phyloP scores from a whole-genome alignment of 768 basidiomycete genomes.

The Psilocybe tampanensis region DNA sequence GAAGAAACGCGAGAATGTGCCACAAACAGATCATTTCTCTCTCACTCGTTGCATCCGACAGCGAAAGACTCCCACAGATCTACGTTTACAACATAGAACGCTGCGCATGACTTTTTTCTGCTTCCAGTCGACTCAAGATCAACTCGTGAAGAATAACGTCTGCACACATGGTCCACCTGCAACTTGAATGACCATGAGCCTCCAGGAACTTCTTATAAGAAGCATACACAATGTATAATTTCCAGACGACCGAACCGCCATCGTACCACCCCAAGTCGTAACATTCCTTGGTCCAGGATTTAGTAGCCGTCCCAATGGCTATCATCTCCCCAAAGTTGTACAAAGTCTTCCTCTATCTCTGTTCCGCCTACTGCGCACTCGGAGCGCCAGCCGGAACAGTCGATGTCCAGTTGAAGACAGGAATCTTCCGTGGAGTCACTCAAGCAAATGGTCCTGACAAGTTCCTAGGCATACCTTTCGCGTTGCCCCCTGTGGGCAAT shows the following conservation, averaged over 20 bases:
- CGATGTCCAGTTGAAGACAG: constrained; percentile 42
- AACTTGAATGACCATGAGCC: neutral
- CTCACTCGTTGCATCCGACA: neutral
- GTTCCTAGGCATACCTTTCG: constrained; percentile 67
- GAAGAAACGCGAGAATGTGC: neutral
- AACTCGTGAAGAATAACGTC: neutral
- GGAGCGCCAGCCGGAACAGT: constrained; percentile 24
- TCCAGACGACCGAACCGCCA: neutral
- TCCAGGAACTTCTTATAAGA: neutral
- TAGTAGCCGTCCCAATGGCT: neutral
- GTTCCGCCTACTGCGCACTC: neutral
- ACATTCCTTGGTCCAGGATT: neutral
- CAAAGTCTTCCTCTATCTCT: constrained; percentile 6
- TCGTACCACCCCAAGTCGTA: neutral
- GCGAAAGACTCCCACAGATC: neutral
- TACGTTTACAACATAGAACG: neutral
- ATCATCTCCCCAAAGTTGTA: neutral
- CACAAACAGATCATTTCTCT: neutral
- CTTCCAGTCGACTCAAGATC: neutral
- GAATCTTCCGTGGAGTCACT: constrained; percentile 48
- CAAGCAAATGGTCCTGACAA: constrained; percentile 48
- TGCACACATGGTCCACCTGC: neutral
- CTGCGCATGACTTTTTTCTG: constrained; percentile 2
- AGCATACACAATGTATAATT: neutral
- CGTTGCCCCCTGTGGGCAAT: constrained; percentile 53